These are phyloP conservation scores for Danielia reshetovae DNA, from an alignment of 805 yeast species.

Conservation along the genomic window DNA sequence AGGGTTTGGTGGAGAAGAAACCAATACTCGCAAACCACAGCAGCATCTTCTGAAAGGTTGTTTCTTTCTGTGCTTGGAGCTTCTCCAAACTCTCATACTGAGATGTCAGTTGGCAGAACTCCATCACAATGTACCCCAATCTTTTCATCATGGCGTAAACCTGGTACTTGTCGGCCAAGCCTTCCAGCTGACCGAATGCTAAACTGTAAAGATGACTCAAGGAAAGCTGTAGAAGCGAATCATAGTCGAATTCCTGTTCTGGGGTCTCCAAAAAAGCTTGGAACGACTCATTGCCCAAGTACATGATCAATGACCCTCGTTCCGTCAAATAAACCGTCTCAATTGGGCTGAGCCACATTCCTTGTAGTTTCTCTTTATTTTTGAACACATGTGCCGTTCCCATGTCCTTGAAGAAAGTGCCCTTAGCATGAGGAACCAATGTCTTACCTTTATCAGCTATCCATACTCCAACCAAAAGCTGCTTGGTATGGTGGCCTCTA, in stretches of 20 bases:
- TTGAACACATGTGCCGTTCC: conserved; percentile 45
- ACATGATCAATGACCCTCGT: conserved; percentile 54
- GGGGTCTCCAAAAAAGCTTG: conserved; percentile 17
- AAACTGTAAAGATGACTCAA: conserved; percentile 62
- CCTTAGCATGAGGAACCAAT: conserved; percentile 50
- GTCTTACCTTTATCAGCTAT: conserved; percentile 22
- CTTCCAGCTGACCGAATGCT: conserved; percentile 34
- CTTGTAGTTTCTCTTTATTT: conserved; percentile 15
- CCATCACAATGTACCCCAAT: conserved; percentile 63
- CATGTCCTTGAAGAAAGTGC: conserved; percentile 68
- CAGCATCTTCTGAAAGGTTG: conserved; percentile 7
- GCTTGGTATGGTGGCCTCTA: conserved; percentile 49
- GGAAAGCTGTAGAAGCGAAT: conserved; percentile 38
- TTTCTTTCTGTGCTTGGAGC: conserved; percentile 19
- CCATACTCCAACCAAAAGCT: conserved; percentile 50
- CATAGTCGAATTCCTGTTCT: conserved; percentile 21
- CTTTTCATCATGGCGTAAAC: conserved; percentile 74
- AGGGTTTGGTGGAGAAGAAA: neutral
- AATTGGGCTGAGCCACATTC: conserved; percentile 52
- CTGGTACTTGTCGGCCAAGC: conserved; percentile 51
- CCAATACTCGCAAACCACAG: neutral
- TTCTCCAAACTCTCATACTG: conserved; percentile 15
- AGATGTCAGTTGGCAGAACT: conserved; percentile 5
- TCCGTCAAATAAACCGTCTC: conserved; percentile 78
- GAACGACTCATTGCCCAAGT: conserved; percentile 20